Base-by-base conservation (phyloP, 768 basidiomycete genomes). In the Macrolepiota dolichaula region DNA sequence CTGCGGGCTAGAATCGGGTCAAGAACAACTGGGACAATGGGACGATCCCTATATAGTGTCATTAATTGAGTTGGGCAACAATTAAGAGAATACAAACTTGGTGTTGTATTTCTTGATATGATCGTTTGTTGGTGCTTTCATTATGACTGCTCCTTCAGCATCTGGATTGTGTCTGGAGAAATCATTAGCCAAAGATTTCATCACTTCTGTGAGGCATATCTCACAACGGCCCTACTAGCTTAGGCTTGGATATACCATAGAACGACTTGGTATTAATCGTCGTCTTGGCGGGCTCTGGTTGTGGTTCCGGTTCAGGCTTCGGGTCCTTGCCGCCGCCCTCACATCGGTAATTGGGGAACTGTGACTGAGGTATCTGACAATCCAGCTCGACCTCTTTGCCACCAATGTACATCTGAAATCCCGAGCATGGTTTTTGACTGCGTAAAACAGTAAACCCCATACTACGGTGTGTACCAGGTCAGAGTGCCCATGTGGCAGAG, bases 11-110 rank as follows among this genome's bases (percentile, higher is more conserved):
- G 70, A n/a, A 91, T 74, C 1, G 96, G 96, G 70, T 98, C 96
- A 29, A 99, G 71, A 2, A 98, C 96, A 3, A 98, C 96, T 56
- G 87, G 83, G 11, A 92, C 82, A 11, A 94, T 71, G 4, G 87
- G 79, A 12, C 82, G 66, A 57, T 82, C 78, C 69, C 93, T 94
- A 57, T 15, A 29, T 17, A 38, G 27, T 17, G 19, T 65, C 24
- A 54, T 62, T 36, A 38, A 2, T 57, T 58, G 38, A 67, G 22
- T 12, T 10, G 50, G 47, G 36, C 57, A 29, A 50, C 17, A 53
- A 17, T 52, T 44, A 40, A 11, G 50, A 32, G 36, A 53, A 46
- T 49, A 57, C 70, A 22, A 55, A 92, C 92, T 85, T 89, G 70
- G 84, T 88, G 71, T 92, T 94, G 68, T 80, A 85, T 65, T 77